Base-by-base conservation (phyloP, 306 rosid genomes). In the Vigna reflexopilosa region DNA sequence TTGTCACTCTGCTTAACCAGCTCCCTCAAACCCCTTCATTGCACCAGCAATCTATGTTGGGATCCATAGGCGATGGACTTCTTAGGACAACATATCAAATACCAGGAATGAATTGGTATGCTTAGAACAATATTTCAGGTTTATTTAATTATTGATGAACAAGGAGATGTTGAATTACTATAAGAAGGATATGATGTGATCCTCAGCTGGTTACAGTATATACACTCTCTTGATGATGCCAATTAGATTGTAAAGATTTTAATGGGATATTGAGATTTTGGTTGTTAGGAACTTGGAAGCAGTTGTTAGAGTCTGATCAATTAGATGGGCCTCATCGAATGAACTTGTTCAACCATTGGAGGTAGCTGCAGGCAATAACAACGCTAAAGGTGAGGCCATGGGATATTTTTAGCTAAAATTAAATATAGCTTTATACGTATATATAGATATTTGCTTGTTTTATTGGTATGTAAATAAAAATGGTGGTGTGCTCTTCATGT, bases 91-190 rank as follows among this genome's bases (percentile, higher is more conserved):
- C 91, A 3, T 85, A 80, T 52, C 89, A 83, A 61, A 82, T 88
- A 38, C 78, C 86, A 20, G 97, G 90, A 7, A 89, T 86, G 86
- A 89, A 94, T 72, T 94, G 98, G 98, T 90, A 84, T 78, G 72
- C 91, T 73, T 64, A 87, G 58, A 48, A 58, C 81, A 67, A 77
- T 30, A 30, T 62, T 80, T 72, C 34, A 49, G 6, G 44, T 67
- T 69, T 40, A 40, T 38, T 44, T 45, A 45, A 45, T 45, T 56
- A 47, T 61, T 68, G 80, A 78, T 65, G 55, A 70, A 19, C 20
- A 50, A 20, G 65, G n/a, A 67, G 70, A 17, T 58, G 34, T 28
- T 69, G n/a, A 32, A 56, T 4, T 77, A 52, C 10, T 40, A 40
- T 36, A 65, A 42, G 15, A 65, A 68, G 80, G 26, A 56, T 5